phyloP scores from a whole-genome alignment of 495 filamentous ascomycete species.

The Aspergillus bridgeri region DNA sequence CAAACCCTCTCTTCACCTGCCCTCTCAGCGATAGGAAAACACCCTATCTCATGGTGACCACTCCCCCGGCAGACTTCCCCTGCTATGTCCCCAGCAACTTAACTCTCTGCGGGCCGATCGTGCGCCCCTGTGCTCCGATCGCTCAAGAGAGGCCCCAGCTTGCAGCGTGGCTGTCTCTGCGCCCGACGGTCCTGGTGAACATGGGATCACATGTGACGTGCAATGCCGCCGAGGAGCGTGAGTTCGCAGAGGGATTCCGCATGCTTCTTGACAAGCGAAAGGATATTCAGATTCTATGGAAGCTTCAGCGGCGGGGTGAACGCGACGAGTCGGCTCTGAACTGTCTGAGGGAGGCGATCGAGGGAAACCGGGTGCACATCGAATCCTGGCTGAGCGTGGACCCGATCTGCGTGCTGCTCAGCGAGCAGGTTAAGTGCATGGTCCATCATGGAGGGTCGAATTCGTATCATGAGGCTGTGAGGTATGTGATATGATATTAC shows the following conservation, averaged over 20 bases:
- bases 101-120: conserved; percentile 21
- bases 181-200: conserved; percentile 39
- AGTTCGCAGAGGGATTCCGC: conserved; percentile 35
- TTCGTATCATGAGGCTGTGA: conserved; percentile 40
- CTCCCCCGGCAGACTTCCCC: conserved; percentile 16
- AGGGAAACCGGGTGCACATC: conserved; percentile 22
- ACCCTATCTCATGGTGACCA: conserved; percentile 10
- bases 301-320: conserved; percentile 17
- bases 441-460: conserved; percentile 47
- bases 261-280: conserved; percentile 21
- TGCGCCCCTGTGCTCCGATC: conserved; percentile 15
- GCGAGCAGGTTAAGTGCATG: conserved; percentile 32
- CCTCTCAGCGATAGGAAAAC: conserved; percentile 1
- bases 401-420: conserved; percentile 32
- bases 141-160: conserved; percentile 26
- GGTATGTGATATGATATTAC: conserved; percentile 11
- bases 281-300: conserved; percentile 43
- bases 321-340: background rate
- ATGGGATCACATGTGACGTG: conserved; percentile 25
- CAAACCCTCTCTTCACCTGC: conserved; percentile 4
- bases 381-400: conserved; percentile 37
- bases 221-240: conserved; percentile 10
- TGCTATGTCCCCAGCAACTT: conserved; percentile 10
- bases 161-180: conserved; percentile 28
- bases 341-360: conserved; percentile 16